Base-by-base conservation (phyloP, 345 rosid genomes). In the Microthlaspi erraticum region DNA sequence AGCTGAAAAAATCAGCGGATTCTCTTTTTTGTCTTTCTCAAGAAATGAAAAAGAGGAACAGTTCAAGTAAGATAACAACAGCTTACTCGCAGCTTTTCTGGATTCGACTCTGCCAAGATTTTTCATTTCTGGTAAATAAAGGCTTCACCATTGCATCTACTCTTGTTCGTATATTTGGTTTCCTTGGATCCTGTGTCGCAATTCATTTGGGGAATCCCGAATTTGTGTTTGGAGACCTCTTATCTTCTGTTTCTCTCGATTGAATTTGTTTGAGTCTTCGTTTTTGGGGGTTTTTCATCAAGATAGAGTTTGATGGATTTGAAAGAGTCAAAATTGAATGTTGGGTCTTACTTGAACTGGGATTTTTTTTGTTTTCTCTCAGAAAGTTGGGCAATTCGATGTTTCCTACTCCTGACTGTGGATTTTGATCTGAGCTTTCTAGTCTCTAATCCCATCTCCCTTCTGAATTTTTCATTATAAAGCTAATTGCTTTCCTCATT, bases 341-440 rank as follows among this genome's bases (percentile, higher is more conserved):
- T 36, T 69, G 58, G 73, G 56, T 68, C 64, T 70, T 59, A 59
- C 74, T 60, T 17, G 17, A 60, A 42, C 29, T 60, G 51, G 51
- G 50, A 52, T 29, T 68, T 10, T 53, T 17, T 42, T 3, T 6
- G 49, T 66, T 55, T 10, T 68, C n/a, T 45, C 33, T 41, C 54
- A 12, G 13, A 58, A 10, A 13, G 13, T 57, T 13, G 31, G 26
- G n/a, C 67, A 58, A 16, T 14, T 59, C 48, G 49, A 11, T 32
- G 75, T 12, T 48, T 31, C n/a, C 5, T 10, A 42, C 32, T 67
- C 50, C 11, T 61, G 52, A 14, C n/a, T 7, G 6, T 46, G 33
- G 10, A 16, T 23, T 17, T 56, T 54, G 39, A 54, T 54, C 11
- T 14, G 23, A 17, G 26, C 6, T 44, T 6, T 43, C 2, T 6